These are phyloP conservation scores for Suhomyces bribrorum DNA, from an alignment of 1,139 yeast genomes.

Conservation along the genomic window DNA sequence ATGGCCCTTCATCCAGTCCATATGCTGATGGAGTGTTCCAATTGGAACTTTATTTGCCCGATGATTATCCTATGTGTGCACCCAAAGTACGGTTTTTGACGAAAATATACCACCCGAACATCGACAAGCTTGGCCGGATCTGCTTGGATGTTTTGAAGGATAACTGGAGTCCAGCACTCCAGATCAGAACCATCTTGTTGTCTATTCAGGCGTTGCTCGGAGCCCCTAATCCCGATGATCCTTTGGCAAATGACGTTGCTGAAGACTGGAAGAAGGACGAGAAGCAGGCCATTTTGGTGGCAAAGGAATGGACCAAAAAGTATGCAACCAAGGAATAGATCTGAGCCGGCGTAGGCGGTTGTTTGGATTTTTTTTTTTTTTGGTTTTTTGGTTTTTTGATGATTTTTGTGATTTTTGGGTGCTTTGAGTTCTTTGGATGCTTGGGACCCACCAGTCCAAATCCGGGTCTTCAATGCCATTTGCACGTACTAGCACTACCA, in stretches of 20 bases:
- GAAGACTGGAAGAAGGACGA: slow-evolving; percentile 93
- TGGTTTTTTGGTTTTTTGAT: too few relatives aligned
- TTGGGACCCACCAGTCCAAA: too few relatives aligned
- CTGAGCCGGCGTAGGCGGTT: too few relatives aligned
- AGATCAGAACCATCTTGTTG: slow-evolving; percentile 88
- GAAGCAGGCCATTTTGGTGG: slow-evolving; percentile 74
- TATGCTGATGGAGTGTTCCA: slow-evolving; percentile 78
- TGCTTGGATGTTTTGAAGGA: slow-evolving; percentile 92
- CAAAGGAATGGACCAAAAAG: slow-evolving; percentile 80
- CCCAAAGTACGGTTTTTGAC: slow-evolving; percentile 93
- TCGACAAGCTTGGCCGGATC: slow-evolving; percentile 91
- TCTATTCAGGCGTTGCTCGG: slow-evolving; percentile 93
- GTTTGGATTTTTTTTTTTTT: too few relatives aligned
- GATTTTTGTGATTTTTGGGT: too few relatives aligned
- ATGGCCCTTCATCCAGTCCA: slow-evolving; percentile 87
- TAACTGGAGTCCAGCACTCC: slow-evolving; percentile 97
- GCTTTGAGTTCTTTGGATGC: too few relatives aligned
- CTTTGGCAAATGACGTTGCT: slow-evolving; percentile 96
- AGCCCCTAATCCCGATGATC: slow-evolving; percentile 98
- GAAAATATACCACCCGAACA: slow-evolving; percentile 93
- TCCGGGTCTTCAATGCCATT: too few relatives aligned
- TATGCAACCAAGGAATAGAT: slow-evolving; percentile 47
- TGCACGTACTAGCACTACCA: too few relatives aligned
- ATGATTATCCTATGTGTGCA: slow-evolving; percentile 91
- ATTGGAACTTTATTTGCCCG: slow-evolving; percentile 78